A percentile compares a stretch with the other conserved stretches of the same genome.
Evolutionary conservation across 805 yeast species (phyloP).

Genomic region (Candida golubevii): DNA sequence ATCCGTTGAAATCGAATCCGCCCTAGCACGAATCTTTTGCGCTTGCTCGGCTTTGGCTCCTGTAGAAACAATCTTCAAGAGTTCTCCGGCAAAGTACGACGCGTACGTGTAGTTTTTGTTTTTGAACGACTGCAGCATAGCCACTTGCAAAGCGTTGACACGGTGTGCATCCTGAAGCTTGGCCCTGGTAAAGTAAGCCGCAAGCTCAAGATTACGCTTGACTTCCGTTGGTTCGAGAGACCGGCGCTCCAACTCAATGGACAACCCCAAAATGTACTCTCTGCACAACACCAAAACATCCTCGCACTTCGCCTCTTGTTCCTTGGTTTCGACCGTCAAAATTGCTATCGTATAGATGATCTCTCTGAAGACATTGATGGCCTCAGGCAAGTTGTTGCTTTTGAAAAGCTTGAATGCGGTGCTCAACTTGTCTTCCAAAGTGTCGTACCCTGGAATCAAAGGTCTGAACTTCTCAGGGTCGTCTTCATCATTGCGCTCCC

Average conservation of each 20-base stretch:
- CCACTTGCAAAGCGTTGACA: slow-evolving; percentile 86
- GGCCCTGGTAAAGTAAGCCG: slow-evolving; percentile 90
- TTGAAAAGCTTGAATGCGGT: slow-evolving; percentile 82
- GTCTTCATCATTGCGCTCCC: slow-evolving; percentile 59
- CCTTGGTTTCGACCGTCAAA: slow-evolving; percentile 64
- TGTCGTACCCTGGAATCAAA: slow-evolving; percentile 66
- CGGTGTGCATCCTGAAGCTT: slow-evolving; percentile 79
- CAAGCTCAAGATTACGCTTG: slow-evolving; percentile 87
- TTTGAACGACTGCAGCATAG: slow-evolving; percentile 89
- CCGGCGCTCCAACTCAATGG: slow-evolving; percentile 89
- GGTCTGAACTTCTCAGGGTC: slow-evolving; percentile 51
- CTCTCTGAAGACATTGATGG: slow-evolving; percentile 73
- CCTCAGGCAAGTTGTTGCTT: slow-evolving; percentile 75
- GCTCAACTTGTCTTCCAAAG: slow-evolving; percentile 55
- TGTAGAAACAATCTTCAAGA: slow-evolving; percentile 59
- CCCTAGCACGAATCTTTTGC: slow-evolving; percentile 68
- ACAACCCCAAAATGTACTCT: slow-evolving; percentile 88
- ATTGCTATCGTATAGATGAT: slow-evolving; percentile 74
- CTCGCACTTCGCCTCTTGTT: slow-evolving; percentile 70
- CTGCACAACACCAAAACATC: slow-evolving; percentile 71
- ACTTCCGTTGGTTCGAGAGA: slow-evolving; percentile 63
- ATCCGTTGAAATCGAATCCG: slow-evolving; percentile 80
- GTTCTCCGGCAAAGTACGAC: slow-evolving; percentile 82
- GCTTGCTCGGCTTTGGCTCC: slow-evolving; percentile 91
- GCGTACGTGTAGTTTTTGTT: slow-evolving; percentile 86